Evolutionary conservation across 345 rosid genomes (phyloP), one percentile per base, ranked within the genome.

Genomic region (Syzygium aqueum): DNA sequence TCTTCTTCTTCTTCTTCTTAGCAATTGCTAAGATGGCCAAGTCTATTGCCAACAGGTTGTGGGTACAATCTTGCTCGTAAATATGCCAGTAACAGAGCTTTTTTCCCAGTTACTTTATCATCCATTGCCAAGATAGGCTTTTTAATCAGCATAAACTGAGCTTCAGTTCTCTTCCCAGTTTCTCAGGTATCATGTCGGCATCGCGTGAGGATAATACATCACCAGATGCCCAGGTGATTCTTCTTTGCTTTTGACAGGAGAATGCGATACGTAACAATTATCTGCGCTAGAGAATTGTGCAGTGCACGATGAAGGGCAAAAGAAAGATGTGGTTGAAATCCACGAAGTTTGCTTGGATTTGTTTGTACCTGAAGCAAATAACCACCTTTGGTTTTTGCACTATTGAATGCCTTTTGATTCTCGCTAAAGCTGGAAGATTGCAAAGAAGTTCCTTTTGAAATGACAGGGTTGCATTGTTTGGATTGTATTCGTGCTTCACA

Each of bases 181-280:
- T 73, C 27, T 21, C 82, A 33, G 82, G 82, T 5, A 73, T 37
- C 82, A 96, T 96, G 98, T 93, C 96, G 84, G 89, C 82, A 30
- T 88, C 92, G 57, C 89, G 90, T 85, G 97, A 95, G 77, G 96
- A 92, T 84, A 89, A 88, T 83, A 33, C 89, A 86, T 89, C 95
- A 86, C 80, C 91, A 53, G 88, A 91, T 77, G 53, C 92, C 89
- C 94, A 94, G 98, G 98, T 96, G 88, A 86, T 30, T 11, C 46
- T 30, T 57, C 85, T 57, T 80, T 53, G 17, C 23, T 53, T 40
- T 63, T n/a, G 43, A 65, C 4, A 33, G 85, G 23, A 27, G 30
- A 51, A 84, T 52, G 59, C 27, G 49, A 37, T 73, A 43, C 46
- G 46, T 49, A 33, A 33, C 46, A 19, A 19, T 73, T 73, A 10